phyloP scores from a whole-genome alignment of 345 rosid species.

The Populus davidiana region DNA sequence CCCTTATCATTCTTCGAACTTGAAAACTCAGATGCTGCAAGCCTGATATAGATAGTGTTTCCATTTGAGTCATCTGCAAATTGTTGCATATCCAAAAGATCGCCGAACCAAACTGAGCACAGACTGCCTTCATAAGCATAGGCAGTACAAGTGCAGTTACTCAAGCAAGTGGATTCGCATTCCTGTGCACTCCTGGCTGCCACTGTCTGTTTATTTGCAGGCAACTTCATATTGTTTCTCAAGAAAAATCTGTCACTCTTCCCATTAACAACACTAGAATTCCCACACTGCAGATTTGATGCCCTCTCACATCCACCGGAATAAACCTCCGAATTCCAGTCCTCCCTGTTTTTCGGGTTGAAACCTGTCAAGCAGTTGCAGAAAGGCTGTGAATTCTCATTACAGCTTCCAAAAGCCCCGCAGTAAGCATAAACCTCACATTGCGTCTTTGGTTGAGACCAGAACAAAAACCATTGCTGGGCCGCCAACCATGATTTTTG shows the following conservation, averaged over 20 bases:
- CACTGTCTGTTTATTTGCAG: conserved; percentile 9
- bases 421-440: conserved; percentile 71
- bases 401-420: conserved; percentile 66
- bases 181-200: conserved; percentile 20
- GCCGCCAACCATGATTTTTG: conserved; percentile 39
- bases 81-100: conserved; percentile 45
- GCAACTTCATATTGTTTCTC: conserved; percentile 22
- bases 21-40: conserved; percentile 66
- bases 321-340: conserved; percentile 54
- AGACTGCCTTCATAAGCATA: conserved; percentile 42
- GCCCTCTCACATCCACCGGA: conserved; percentile 62
- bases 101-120: conserved; percentile 55
- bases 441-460: conserved; percentile 64
- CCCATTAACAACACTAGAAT: conserved; percentile 18
- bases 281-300: conserved; percentile 46
- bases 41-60: conserved; percentile 40
- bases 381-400: conserved; percentile 35
- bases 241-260: conserved; percentile 34
- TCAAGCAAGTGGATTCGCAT: conserved; percentile 47
- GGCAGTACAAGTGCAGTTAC: conserved; percentile 63
- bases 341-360: conserved; percentile 18
- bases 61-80: conserved; percentile 32
- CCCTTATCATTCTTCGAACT: conserved; percentile 31
- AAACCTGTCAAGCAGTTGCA: conserved; percentile 57
- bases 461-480: conserved; percentile 56